Evolutionary conservation across 2,329 filamentous ascomycete species (phyloP).

Genomic region (Claviceps maximensis): DNA sequence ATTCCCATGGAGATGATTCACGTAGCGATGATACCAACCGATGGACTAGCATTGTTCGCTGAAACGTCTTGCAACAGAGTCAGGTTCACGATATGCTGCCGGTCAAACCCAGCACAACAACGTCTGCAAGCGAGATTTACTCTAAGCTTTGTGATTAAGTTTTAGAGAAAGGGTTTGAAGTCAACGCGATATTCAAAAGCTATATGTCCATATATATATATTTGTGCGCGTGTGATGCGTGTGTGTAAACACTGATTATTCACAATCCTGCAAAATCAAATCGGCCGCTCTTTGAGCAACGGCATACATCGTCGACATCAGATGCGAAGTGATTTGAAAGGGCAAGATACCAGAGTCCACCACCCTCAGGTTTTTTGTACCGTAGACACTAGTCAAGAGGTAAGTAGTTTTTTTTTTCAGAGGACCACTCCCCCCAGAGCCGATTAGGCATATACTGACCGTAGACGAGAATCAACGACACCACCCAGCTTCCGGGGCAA

Average conservation of each 20-base stretch:
- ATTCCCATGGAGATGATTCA: background rate
- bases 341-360: constrained; percentile 13
- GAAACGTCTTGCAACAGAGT: too few species aligned
- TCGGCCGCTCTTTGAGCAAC: constrained; percentile 11
- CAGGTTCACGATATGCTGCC: too few species aligned
- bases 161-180: too few species aligned
- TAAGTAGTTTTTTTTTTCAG: background rate
- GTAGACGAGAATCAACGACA: constrained; percentile 10
- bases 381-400: constrained; percentile 8
- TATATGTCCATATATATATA: too few species aligned
- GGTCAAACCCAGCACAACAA: too few species aligned
- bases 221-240: background rate
- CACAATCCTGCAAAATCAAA: constrained; percentile 9
- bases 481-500: constrained; percentile 11
- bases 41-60: constrained; percentile 1
- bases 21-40: background rate
- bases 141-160: background rate
- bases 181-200: too few species aligned
- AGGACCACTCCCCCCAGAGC: background rate
- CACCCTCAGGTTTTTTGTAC: constrained; percentile 10
- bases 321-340: constrained; percentile 11
- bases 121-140: too few species aligned
- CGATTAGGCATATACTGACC: constrained; percentile 2
- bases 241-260: background rate
- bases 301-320: constrained; percentile 14